phyloP scores from a whole-genome alignment of 2,329 filamentous ascomycete genomes.

The Mycosphaerella sp. region DNA sequence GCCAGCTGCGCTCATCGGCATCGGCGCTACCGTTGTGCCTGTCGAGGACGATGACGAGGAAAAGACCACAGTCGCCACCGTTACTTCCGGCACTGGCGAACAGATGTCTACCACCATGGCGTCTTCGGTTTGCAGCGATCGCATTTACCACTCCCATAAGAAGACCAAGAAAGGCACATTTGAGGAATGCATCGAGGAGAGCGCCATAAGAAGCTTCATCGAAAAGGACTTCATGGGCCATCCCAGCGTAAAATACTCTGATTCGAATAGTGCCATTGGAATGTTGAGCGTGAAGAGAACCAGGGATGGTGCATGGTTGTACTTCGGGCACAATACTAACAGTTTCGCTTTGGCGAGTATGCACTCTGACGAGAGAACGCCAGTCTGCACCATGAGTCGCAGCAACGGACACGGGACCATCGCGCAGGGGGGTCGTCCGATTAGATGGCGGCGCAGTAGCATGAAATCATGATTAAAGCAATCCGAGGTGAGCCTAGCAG shows the following conservation, averaged over 20 bases:
- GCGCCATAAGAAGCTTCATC: conserved; percentile 70
- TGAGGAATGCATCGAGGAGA: conserved; percentile 48
- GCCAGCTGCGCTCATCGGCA: conserved; percentile 84
- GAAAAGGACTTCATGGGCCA: conserved; percentile 88
- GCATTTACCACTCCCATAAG: conserved; percentile 63
- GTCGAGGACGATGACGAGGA: conserved; percentile 63
- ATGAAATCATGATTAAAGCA: background rate
- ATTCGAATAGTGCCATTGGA: conserved; percentile 81
- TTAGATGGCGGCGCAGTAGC: conserved; percentile 14
- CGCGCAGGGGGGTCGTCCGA: conserved; percentile 26
- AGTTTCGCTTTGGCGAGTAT: conserved; percentile 79
- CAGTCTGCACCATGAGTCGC: conserved; percentile 83
- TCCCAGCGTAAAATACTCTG: conserved; percentile 72
- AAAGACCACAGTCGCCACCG: conserved; percentile 65
- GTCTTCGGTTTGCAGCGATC: conserved; percentile 75
- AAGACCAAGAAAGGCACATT: conserved; percentile 56
- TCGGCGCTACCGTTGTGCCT: conserved; percentile 86
- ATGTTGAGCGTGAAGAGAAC: conserved; percentile 86
- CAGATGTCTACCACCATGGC: conserved; percentile 97
- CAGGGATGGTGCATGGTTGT: conserved; percentile 67
- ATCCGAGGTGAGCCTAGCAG: background rate
- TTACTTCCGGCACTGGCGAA: conserved; percentile 92
- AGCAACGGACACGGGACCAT: conserved; percentile 47
- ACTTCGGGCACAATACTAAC: conserved; percentile 96
- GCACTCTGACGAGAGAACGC: conserved; percentile 67